Base-by-base conservation (phyloP, 2,329 filamentous ascomycete genomes). In the Thelonectria blattea region DNA sequence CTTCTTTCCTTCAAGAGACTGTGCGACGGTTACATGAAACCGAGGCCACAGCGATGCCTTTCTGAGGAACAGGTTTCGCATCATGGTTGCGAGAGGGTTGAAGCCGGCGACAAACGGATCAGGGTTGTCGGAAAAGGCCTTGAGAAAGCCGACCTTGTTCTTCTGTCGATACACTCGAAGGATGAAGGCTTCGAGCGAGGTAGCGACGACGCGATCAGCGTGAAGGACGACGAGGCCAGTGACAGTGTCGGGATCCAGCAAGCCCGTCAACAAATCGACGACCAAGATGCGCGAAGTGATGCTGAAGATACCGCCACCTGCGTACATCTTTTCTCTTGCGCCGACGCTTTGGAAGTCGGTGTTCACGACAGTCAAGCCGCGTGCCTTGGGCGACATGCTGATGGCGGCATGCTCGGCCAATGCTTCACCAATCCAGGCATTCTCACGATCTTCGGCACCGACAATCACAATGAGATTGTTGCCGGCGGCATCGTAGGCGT, bases 381-480 rank as follows among this genome's bases (percentile, higher is more conserved):
- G 87, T 51, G 93, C 92, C 70, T 90, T 89, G 15, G 91, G 86
- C 17, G 91, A 85, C 77, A 88, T 89, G 80, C 92, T 97, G 74
- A 97, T 88, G 64, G 92, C 93, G 73, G 93, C 93, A 79, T 98
- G 93, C 78, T 99, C 95, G 22, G 95, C 95, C 73, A 99, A 81
- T 30, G 93, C 92, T 80, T 98, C 95, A 67, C 95, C 95, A 61
- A 99, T 93, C 93, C 94, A 98, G 57, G 90, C 89, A 85, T 97
- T 97, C 73, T 99, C 95, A 61, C 91, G 88, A 34, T 97, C 93
- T 61, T 95, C 91, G 37, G 95, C 93, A 10, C 93, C 93, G 43
- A 98, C 88, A 18, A 99, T 79, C 46, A 99, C 82, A 50, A 99
- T 89, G 56, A 99, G 81, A 72, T 96, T 98, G 78, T 95, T 96